Base-by-base conservation (phyloP, 768 basidiomycete species). In the Leccinum boreale region DNA sequence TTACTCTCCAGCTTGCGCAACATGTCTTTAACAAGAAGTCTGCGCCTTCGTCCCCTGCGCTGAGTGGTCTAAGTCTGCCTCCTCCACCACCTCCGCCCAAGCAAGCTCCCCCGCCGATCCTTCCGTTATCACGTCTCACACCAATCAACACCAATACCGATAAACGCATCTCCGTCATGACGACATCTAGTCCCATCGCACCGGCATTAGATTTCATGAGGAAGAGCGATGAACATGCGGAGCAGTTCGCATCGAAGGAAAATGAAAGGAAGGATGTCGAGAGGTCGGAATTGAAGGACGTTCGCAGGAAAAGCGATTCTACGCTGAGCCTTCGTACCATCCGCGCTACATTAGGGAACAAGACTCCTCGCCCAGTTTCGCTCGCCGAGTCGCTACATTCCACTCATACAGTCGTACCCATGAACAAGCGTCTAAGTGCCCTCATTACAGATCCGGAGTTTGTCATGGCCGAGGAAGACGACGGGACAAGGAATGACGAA, bases 281-380 rank as follows among this genome's bases (percentile, higher is more conserved):
- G 47, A 63, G 74, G 67, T 65, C 58, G 45, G 79, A 81, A 48
- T 69, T 69, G 65, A 91, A 87, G 75, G 90, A 92, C 61, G 77
- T 79, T 31, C 88, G 89, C 86, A 76, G 90, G 65, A 89, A 88
- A 74, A 90, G 89, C 63, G 90, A 92, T 71, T 85, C 90, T 6
- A 90, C 89, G n/a, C 83, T 86, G 67, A 86, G 88, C 65, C 85
- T 86, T 67, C 81, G 82, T 60, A 91, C 89, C 19, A 82, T 89
- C 56, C 81, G 88, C 29, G 82, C 85, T 35, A 67, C 71, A 15
- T 77, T 82, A 12, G 78, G 77, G 39, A 70, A 68, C 33, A 80
- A 79, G 26, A 75, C 85, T 3, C 84, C 87, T 36, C 79, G 90
- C 15, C 90, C 90, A 4, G 87, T 89, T 31, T 92, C 90, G 9